Evolutionary conservation across 75 land plant genomes (phyloP), one percentile per base, ranked within the genome.

Genomic region (Cryptomeria japonica): DNA sequence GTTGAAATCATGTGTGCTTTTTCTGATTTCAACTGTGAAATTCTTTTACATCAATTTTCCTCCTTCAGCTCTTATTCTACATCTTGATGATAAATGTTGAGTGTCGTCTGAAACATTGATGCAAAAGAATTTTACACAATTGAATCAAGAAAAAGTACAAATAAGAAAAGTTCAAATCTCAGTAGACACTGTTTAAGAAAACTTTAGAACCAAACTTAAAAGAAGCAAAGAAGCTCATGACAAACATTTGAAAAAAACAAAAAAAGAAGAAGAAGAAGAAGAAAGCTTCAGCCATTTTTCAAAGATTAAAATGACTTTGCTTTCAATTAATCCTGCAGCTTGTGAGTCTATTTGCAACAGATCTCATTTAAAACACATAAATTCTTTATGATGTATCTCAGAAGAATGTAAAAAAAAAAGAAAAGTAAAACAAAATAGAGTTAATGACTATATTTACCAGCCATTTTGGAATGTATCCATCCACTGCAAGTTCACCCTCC

Each of bases 391-490:
- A 64, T 22, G 8, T 4, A 25, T 49, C 14, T n/a, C 28, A 64
- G n/a, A 0, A 64, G 25, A 64, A 61, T 14, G 0, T 18, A 58
- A 8, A 8, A 6, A 68, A 68, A 68, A 25, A n/a, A 5, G 11
- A 32, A 14, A 90, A 7, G 11, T 25, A 38, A n/a, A 64, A 41
- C 16, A 55, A 55, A 77, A 12, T 37, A 41, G 34, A 85, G 56
- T 1, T 53, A 22, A 58, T 58, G 16, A 78, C 46, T 19, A n/a
- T 14, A 87, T 80, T 14, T 88, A 95, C 96, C 95, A 96, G 90
- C 97, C 97, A 96, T 4, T 47, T 78, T 13, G 97, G 97, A 56
- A 95, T 90, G 68, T 90, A 49, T 37, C 97, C 97, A 41, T 96
- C 83, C 10, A 96, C 95, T 28, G 12, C 85, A 3, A 96, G 91